Evolutionary conservation across 768 basidiomycete species (phyloP).

Genomic region (Xerocomellus amylosporus): DNA sequence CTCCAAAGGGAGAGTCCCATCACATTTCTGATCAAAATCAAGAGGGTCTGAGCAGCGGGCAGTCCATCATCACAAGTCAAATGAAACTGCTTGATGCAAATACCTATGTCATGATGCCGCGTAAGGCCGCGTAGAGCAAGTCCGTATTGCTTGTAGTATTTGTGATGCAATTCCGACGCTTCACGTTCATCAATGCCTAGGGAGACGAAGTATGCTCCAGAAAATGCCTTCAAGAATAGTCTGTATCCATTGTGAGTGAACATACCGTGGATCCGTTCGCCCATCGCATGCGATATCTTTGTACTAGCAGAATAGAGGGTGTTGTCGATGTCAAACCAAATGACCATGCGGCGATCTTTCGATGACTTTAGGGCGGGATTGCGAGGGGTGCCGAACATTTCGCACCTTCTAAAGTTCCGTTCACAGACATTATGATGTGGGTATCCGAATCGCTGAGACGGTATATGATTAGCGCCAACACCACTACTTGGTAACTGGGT

Average conservation of each 20-base stretch:
- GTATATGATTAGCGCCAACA: slow-evolving; percentile 3
- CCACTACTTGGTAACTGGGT: no score
- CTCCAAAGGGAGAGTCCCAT: slow-evolving; percentile 80
- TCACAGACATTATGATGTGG: slow-evolving; percentile 22
- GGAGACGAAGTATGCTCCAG: slow-evolving; percentile 67
- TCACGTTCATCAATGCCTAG: slow-evolving; percentile 67
- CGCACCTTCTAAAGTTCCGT: slow-evolving; percentile 27
- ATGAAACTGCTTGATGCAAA: neutral
- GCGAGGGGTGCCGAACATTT: neutral
- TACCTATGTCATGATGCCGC: slow-evolving; percentile 74
- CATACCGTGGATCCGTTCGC: slow-evolving; percentile 70
- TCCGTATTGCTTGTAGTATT: slow-evolving; percentile 80
- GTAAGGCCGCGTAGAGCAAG: slow-evolving; percentile 78
- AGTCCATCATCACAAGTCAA: neutral
- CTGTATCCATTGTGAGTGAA: neutral
- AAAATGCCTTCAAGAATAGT: neutral
- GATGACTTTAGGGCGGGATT: neutral
- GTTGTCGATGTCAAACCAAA: slow-evolving; percentile 89
- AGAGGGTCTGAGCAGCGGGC: slow-evolving; percentile 58
- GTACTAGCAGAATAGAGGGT: slow-evolving; percentile 78
- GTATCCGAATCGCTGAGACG: slow-evolving; percentile 17
- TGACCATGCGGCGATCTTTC: slow-evolving; percentile 55
- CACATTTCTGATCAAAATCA: slow-evolving; percentile 82
- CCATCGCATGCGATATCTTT: slow-evolving; percentile 77
- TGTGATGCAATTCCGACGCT: slow-evolving; percentile 64